phyloP scores from a whole-genome alignment of 768 basidiomycete genomes.

The Candolleomyces aberdarensis region DNA sequence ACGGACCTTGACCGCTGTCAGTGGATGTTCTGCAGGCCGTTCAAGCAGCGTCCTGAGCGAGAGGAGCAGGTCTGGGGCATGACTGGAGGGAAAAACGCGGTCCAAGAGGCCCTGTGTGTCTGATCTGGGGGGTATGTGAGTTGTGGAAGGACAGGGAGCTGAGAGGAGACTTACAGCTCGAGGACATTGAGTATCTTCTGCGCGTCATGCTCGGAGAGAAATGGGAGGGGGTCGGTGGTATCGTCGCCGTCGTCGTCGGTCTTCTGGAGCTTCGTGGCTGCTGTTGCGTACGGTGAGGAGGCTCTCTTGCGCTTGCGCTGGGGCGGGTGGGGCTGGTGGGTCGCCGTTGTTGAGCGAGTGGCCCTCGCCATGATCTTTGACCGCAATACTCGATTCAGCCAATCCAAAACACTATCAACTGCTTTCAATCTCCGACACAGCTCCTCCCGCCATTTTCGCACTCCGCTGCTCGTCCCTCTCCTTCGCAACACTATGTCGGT shows the following conservation, averaged over 20 bases:
- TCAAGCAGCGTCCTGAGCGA: constrained; percentile 56
- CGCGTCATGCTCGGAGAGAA: constrained; percentile 29
- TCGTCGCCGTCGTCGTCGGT: constrained; percentile 24
- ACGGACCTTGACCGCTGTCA: constrained; percentile 56
- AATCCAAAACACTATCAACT: constrained; percentile 20
- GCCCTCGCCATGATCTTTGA: constrained; percentile 63
- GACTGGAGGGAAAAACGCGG: constrained; percentile 64
- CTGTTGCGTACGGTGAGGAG: constrained; percentile 33
- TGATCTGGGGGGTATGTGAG: constrained; percentile 38
- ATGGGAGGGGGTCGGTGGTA: constrained; percentile 14
- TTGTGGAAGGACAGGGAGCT: neutral
- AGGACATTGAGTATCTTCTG: constrained; percentile 59
- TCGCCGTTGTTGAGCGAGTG: constrained; percentile 53
- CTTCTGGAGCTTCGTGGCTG: constrained; percentile 45
- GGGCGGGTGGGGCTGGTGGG: constrained; percentile 23
- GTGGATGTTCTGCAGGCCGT: constrained; percentile 49
- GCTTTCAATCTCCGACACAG: constrained; percentile 29
- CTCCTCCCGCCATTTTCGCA: constrained; percentile 7
- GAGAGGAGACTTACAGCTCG: constrained; percentile 39
- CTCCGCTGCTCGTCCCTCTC: constrained; percentile 10
- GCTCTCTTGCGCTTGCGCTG: constrained; percentile 69
- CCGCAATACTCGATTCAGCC: constrained; percentile 7
- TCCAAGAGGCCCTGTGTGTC: constrained; percentile 78
- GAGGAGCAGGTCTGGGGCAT: constrained; percentile 37
- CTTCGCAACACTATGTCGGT: constrained; percentile 13